Evolutionary conservation across 1,139 yeast species (phyloP).

Genomic region (Debaryomyces coudertii): DNA sequence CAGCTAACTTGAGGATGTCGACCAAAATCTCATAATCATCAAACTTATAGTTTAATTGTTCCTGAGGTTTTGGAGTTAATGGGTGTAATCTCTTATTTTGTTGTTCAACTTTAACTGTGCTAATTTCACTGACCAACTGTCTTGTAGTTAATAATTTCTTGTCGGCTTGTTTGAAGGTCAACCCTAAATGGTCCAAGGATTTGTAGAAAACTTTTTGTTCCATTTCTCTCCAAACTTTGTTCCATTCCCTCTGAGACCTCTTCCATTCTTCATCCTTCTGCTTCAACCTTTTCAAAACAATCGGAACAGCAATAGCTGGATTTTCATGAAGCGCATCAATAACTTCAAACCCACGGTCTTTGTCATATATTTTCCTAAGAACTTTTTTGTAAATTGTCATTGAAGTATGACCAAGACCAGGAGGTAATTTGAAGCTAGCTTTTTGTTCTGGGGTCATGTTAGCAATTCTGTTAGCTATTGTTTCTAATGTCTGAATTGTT

Average conservation of each 20-base stretch:
- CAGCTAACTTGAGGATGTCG: slow-evolving; percentile 73
- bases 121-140: slow-evolving; percentile 86
- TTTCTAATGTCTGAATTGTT: slow-evolving; percentile 92
- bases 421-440: slow-evolving; percentile 81
- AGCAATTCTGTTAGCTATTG: slow-evolving; percentile 91
- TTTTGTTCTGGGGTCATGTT: slow-evolving; percentile 92
- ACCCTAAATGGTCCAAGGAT: slow-evolving; percentile 91
- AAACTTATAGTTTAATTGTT: slow-evolving; percentile 73
- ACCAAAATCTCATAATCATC: slow-evolving; percentile 67
- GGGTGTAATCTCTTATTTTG: slow-evolving; percentile 77
- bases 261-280: slow-evolving; percentile 99
- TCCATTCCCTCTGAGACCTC: slow-evolving; percentile 98
- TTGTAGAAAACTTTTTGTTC: slow-evolving; percentile 94
- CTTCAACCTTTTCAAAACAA: slow-evolving; percentile 85
- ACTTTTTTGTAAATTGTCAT: slow-evolving; percentile 91
- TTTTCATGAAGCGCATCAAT: slow-evolving; percentile 93
- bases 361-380: slow-evolving; percentile 87
- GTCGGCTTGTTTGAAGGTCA: slow-evolving; percentile 95
- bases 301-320: slow-evolving; percentile 94
- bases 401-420: slow-evolving; percentile 91
- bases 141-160: slow-evolving; percentile 89
- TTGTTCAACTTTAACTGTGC: slow-evolving; percentile 91
- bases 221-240: slow-evolving; percentile 97
- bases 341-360: slow-evolving; percentile 93
- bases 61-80: slow-evolving; percentile 80